Conservation (phyloP, 1,284 basidiomycete genomes). For the Retiboletus flavoniger region DNA sequence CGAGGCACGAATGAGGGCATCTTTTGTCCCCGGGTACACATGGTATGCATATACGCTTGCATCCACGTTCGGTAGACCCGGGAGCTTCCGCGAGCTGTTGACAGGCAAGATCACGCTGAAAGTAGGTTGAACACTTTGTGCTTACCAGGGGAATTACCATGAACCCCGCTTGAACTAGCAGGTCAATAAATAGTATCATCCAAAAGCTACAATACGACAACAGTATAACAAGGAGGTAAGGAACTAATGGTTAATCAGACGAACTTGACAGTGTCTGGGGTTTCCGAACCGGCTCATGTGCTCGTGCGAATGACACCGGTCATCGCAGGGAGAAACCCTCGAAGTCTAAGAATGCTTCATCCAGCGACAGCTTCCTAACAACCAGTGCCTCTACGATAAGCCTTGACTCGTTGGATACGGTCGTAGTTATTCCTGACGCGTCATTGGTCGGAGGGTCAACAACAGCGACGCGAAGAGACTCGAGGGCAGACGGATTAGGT, state of each 20-base stretch:
- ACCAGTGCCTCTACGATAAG: conserved; percentile 79
- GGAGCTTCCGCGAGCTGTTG: too few relatives aligned
- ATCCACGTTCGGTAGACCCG: too few relatives aligned
- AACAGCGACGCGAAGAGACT: conserved; percentile 35
- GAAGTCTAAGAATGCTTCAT: conserved; percentile 74
- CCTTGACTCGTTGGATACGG: conserved; percentile 38
- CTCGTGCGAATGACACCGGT: not conserved
- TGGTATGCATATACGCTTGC: too few relatives aligned
- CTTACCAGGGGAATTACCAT: too few relatives aligned
- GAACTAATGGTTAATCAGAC: not conserved
- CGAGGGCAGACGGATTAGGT: conserved; percentile 26
- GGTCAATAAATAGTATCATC: not conserved
- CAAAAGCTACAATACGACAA: not conserved
- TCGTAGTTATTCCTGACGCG: not conserved
- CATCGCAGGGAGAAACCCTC: conserved; percentile 56
- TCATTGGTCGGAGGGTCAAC: conserved; percentile 13
- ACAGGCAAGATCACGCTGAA: too few relatives aligned
- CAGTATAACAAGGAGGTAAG: not conserved
- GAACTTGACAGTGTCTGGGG: not conserved
- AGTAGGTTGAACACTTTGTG: too few relatives aligned
- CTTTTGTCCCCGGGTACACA: too few relatives aligned
- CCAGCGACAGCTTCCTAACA: conserved; percentile 67
- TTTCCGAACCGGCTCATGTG: not conserved
- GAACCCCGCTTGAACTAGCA: not conserved
- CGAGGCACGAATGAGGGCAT: too few relatives aligned